Base-by-base conservation (phyloP, 495 filamentous ascomycete species). In the Niebla homalea region DNA sequence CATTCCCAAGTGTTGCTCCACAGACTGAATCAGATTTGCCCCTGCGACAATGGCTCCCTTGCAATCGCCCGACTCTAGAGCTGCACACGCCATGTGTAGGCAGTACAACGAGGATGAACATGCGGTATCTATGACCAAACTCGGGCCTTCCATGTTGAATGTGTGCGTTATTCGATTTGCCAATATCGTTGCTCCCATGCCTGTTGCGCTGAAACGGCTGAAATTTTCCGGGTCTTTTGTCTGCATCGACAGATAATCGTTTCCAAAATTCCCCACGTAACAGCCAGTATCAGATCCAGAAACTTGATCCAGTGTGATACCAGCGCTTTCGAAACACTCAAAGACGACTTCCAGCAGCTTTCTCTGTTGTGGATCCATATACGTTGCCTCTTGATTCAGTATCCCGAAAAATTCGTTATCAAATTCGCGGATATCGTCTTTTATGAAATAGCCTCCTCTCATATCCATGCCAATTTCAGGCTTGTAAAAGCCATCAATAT, bases 331-430 rank as follows among this genome's bases (percentile, higher is more conserved):
- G 19, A 71, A 49, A 22, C 62, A 60, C 36, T 71, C 67, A 48
- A 57, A 62, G 0, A 71, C 62, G 0, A 71, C 67, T 53, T 84
- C 78, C 1, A 83, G 65, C 0, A 83, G 59, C 10, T 72, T 60
- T 0, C 77, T 60, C 46, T 80, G 77, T 18, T 77, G 70, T 0
- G 79, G 80, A 45, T 82, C 77, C 61, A 80, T 73, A 0, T 63
- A 58, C 50, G 66, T 65, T 7, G 69, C 70, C 35, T 80, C 76
- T 0, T 35, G 49, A 11, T 56, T 46, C 1, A 62, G 61, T 42
- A 76, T 65, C 8, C 51, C 52, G 53, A 72, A 75, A 54, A 79
- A 71, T 0, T 15, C 19, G 0, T 51, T 35, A 44, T 73, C 70
- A 23, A 72, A 56, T 0, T 54, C 42, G 0, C 10, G 49, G 11